phyloP scores from a whole-genome alignment of 257 asterid genomes.

The Nyctanthes arbortristis region DNA sequence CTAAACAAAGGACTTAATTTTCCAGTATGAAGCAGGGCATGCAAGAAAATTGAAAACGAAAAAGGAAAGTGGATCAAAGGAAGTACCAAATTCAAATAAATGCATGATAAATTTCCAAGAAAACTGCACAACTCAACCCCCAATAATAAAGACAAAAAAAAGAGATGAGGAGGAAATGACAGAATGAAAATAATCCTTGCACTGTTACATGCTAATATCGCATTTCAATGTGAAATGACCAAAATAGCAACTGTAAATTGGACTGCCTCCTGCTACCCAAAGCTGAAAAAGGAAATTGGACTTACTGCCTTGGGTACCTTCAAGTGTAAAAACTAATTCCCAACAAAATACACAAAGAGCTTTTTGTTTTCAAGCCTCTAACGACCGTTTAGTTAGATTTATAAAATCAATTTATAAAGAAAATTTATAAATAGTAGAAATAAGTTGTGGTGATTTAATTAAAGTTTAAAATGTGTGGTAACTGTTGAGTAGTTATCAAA shows the following conservation, averaged over 20 bases:
- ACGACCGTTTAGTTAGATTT: no score
- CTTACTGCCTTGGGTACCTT: slow-evolving; percentile 11
- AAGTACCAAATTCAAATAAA: not conserved
- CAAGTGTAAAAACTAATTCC: slow-evolving; percentile 15
- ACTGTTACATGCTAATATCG: not conserved
- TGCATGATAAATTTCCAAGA: not conserved
- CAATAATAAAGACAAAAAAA: not conserved
- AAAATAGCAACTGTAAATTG: slow-evolving; percentile 28
- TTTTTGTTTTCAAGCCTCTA: no score
- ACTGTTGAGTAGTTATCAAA: no score
- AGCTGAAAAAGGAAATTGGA: slow-evolving; percentile 22
- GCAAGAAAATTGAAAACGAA: no score
- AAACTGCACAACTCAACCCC: not conserved
- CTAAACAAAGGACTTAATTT: not conserved
- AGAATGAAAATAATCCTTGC: not conserved
- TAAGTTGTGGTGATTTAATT: no score
- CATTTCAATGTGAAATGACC: slow-evolving; percentile 18
- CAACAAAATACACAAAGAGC: not conserved
- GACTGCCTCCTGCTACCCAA: slow-evolving; percentile 14
- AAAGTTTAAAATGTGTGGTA: no score
- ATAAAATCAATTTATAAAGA: no score
- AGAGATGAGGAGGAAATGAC: not conserved
- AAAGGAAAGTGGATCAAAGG: no score
- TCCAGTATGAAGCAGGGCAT: no score
- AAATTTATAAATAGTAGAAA: no score